Evolutionary conservation across 163 green algal species (phyloP).

Genomic region (Scenedesmus sp.): DNA sequence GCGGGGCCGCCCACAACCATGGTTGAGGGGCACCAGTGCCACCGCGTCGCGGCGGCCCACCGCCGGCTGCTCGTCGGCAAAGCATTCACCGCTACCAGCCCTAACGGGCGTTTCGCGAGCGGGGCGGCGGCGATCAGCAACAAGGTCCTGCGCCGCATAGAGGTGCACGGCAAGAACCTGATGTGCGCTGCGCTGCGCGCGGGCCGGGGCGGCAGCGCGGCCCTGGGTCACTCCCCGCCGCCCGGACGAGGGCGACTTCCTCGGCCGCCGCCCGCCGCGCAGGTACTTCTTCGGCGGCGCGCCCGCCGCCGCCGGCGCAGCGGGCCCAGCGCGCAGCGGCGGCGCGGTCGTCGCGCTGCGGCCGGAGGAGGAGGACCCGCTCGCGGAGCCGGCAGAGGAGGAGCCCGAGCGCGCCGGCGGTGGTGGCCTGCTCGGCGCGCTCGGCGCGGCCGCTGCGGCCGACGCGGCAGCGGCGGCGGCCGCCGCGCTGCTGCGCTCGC

Average conservation of each 20-base stretch:
- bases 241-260: no score
- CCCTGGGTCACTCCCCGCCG: no score
- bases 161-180: constrained; percentile 91
- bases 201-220: no score
- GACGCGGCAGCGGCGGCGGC: background rate
- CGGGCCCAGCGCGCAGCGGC: background rate
- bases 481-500: background rate
- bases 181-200: no score
- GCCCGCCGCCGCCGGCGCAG: background rate
- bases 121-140: constrained; percentile 55
- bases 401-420: no score
- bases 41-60: constrained; percentile 79
- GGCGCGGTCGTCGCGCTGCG: background rate
- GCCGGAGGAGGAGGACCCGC: constrained; percentile 17
- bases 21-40: constrained; percentile 81
- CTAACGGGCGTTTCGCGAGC: constrained; percentile 82
- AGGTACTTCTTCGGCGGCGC: constrained; percentile 83
- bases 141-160: constrained; percentile 65
- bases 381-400: constrained; percentile 6
- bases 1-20: constrained; percentile 37
- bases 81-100: constrained; percentile 71
- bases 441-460: background rate
- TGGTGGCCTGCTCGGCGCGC: background rate
- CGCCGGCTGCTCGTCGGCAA: constrained; percentile 65
- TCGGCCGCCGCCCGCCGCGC: no score